These are phyloP conservation scores for Puccinia hordei DNA, from an alignment of 1,284 basidiomycete genomes.

Conservation along the genomic window DNA sequence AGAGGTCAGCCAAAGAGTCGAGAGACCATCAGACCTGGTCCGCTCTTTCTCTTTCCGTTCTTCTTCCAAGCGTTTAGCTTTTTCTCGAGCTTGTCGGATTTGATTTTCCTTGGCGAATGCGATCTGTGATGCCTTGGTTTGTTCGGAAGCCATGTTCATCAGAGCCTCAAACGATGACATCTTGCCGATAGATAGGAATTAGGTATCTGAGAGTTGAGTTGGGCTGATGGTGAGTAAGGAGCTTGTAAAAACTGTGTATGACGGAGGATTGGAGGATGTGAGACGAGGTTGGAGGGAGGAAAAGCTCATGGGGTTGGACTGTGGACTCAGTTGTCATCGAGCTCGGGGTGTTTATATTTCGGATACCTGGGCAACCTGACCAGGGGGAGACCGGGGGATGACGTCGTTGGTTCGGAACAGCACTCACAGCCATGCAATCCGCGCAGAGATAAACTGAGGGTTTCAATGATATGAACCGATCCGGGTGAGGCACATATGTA, in stretches of 20 bases:
- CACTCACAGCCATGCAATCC: not conserved
- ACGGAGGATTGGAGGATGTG: not conserved
- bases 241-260: not conserved
- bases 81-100: conserved; percentile 37
- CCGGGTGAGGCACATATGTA: too few relatives aligned
- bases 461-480: too few relatives aligned
- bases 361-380: not conserved
- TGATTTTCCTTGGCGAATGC: conserved; percentile 44
- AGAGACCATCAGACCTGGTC: conserved; percentile 17
- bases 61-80: conserved; percentile 42
- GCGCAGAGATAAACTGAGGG: too few relatives aligned
- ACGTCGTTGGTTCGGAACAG: not conserved
- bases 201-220: not conserved
- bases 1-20: not conserved
- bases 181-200: not conserved
- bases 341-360: not conserved
- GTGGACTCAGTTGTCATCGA: too few relatives aligned
- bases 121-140: conserved; percentile 43
- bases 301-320: too few relatives aligned
- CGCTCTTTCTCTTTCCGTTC: conserved; percentile 46
- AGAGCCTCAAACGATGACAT: conserved; percentile 33
- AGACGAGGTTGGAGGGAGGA: not conserved
- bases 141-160: conserved; percentile 44
- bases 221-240: not conserved
- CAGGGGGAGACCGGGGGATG: not conserved